Evolutionary conservation across 257 asterid genomes (phyloP).

Genomic region (Cynanchum wilfordii): DNA sequence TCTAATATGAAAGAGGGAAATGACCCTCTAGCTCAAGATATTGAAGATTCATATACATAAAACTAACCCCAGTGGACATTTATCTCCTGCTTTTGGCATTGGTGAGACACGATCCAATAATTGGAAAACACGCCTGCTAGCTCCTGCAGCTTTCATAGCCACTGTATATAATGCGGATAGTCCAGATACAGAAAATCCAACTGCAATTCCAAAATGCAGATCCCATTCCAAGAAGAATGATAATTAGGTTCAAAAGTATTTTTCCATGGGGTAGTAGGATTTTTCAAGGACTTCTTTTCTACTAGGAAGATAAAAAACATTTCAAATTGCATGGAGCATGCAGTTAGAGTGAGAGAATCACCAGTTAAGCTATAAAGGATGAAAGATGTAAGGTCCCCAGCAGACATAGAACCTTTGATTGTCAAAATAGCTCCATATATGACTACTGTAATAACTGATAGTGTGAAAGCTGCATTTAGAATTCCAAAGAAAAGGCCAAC

Average conservation of each 20-base stretch:
- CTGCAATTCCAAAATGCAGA: conserved; percentile 33
- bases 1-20: background rate
- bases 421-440: conserved; percentile 68
- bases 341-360: conserved; percentile 25
- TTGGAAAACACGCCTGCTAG: conserved; percentile 81
- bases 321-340: background rate
- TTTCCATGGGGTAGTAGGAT: background rate
- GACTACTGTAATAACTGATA: conserved; percentile 74
- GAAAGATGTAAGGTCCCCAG: conserved; percentile 77
- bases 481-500: conserved; percentile 71
- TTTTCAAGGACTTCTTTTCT: background rate
- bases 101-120: conserved; percentile 64
- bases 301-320: background rate
- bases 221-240: conserved; percentile 16
- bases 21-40: background rate
- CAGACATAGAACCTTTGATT: conserved; percentile 67
- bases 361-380: conserved; percentile 84
- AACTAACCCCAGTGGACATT: conserved; percentile 66
- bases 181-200: conserved; percentile 68
- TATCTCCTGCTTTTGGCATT: conserved; percentile 60
- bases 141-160: conserved; percentile 90
- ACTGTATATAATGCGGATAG: conserved; percentile 61
- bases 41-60: background rate
- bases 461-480: conserved; percentile 69
- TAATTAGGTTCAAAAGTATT: conserved; percentile 2